Evolutionary conservation across 352 stramenopile genomes (phyloP), one percentile per base, ranked within the genome.

Genomic region (Phytophthora niederhauseri): DNA sequence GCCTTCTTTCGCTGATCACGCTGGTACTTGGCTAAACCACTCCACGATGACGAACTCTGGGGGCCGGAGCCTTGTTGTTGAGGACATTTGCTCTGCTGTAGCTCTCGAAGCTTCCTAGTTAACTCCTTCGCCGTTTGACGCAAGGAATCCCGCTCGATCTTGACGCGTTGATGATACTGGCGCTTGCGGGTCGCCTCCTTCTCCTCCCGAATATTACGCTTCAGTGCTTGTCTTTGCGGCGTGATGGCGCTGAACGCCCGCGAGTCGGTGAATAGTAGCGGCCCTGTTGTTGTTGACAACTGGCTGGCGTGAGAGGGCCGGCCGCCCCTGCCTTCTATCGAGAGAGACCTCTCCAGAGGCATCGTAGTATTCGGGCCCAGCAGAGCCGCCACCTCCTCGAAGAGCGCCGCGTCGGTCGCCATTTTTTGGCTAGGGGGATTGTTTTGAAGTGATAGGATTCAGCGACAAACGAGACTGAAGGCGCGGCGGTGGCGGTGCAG

Each of bases 181-280:
- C 48, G 55, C 46, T 70, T 70, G 20, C 54, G 63, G 15, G 60
- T 58, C 17, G 24, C n/a, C 15, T 70, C 63, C 20, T 64, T 70
- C 55, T 63, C 62, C 15, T 45, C 54, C 45, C 62, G 53, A n/a
- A 31, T 57, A 12, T 50, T 56, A 14, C 17, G 41, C 41, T 49
- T 49, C 15, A 49, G 15, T 19, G 17, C 41, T 49, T 49, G 17
- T 49, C 41, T 49, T 49, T 49, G 41, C 41, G 41, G 41, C 17
- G 41, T 49, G 15, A 49, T 19, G n/a, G 17, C n/a, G 41, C 41
- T 49, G 41, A 19, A 49, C 4, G 17, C 41, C 41, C 41, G 41
- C 15, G 41, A 49, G 17, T 49, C 41, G 41, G 41, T 49, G 4
- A 49, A 49, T 49, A 49, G 17, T 11, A 49, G 17, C 11, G 17